phyloP scores from a whole-genome alignment of 306 rosid species.

The Astragalus glycyphyllos region DNA sequence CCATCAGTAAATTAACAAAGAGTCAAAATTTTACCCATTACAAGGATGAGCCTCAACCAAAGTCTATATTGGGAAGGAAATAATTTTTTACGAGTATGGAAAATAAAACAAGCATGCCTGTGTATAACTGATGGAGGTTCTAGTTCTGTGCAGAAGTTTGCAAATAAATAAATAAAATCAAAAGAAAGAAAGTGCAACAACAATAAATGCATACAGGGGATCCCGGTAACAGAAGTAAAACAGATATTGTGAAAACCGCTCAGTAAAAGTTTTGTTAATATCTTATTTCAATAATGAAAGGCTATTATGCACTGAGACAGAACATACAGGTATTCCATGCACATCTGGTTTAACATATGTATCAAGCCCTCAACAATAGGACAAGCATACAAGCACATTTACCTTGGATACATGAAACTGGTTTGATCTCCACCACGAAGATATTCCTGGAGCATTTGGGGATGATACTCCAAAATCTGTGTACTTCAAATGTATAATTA shows the following conservation, averaged over 20 bases:
- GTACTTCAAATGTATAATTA: constrained; percentile 37
- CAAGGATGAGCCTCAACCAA: constrained; percentile 21
- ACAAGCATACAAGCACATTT: constrained; percentile 36
- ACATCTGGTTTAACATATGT: constrained; percentile 30
- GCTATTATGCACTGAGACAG: constrained; percentile 19
- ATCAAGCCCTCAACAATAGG: constrained; percentile 30
- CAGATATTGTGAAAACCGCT: constrained; percentile 5
- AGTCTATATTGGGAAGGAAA: constrained; percentile 13
- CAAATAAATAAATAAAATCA: neutral
- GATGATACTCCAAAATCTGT: constrained; percentile 99
- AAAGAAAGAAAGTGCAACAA: constrained; percentile 4
- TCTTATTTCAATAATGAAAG: constrained; percentile 20
- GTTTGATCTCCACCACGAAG: constrained; percentile 94
- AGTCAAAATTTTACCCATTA: neutral
- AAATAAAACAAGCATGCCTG: constrained; percentile 17
- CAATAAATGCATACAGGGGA: constrained; percentile 19
- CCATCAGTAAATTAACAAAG: constrained; percentile 8
- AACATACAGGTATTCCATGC: constrained; percentile 1
- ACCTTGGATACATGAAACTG: constrained; percentile 99
- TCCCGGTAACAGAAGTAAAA: constrained; percentile 8
- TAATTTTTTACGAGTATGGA: neutral
- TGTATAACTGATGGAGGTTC: neutral
- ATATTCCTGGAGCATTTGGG: constrained; percentile 95
- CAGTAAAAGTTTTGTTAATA: constrained; percentile 6
- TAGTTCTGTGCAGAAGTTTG: constrained; percentile 12